Evolutionary conservation across 352 stramenopile genomes (phyloP).

Genomic region (Pythium dissotocum): DNA sequence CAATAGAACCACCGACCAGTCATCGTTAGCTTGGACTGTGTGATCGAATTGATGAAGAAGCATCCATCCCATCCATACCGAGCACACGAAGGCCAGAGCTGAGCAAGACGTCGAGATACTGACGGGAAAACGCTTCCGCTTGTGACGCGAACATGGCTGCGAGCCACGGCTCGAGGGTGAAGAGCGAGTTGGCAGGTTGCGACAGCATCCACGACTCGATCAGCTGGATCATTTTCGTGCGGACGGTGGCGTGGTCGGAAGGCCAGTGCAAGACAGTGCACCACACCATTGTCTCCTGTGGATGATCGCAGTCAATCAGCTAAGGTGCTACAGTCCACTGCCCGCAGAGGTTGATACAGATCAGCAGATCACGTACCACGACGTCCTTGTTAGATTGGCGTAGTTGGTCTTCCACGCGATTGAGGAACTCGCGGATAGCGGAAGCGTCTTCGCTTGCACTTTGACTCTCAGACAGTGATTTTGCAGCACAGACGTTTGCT

Average conservation of each 20-base stretch:
- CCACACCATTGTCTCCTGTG: conserved; percentile 25
- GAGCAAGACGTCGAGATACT: conserved; percentile 12
- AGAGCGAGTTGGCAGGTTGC: conserved; percentile 1
- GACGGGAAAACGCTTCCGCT: conserved; percentile 4
- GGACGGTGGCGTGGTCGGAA: not conserved
- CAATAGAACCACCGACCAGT: not conserved
- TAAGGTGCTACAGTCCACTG: not conserved
- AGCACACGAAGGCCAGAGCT: not conserved
- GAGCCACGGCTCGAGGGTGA: conserved; percentile 16
- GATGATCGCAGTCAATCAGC: not conserved
- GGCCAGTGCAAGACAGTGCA: conserved; percentile 14
- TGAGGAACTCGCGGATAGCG: conserved; percentile 1
- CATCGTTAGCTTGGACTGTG: not conserved
- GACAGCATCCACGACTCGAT: conserved; percentile 2
- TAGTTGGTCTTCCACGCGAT: conserved; percentile 6
- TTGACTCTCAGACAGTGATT: not conserved
- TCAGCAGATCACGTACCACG: conserved; percentile 3
- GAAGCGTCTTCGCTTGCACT: not conserved
- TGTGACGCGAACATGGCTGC: conserved; percentile 15
- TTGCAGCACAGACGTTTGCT: conserved; percentile 9
- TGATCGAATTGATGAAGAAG: too few species aligned
- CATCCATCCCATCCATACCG: not conserved
- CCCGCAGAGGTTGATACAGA: not conserved
- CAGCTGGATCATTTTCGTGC: not conserved
- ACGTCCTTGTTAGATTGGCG: conserved; percentile 4